A percentile compares a stretch with the other conserved stretches of the same genome.
Evolutionary conservation across 139 green algal genomes (phyloP).

Genomic region (Chlorella sp.): DNA sequence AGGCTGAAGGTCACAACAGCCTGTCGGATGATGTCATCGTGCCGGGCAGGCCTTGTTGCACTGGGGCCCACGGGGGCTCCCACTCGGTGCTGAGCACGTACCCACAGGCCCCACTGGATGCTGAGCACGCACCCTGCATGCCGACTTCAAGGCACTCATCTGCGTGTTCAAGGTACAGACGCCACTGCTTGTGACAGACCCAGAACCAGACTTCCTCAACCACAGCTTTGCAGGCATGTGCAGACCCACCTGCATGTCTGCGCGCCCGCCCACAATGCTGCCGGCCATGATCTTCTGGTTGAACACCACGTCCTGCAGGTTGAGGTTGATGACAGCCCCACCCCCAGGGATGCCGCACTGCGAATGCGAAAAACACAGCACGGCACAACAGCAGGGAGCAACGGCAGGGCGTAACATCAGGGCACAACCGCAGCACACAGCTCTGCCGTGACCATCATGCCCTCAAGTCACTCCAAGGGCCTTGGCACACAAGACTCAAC

Average conservation of each 20-base stretch:
- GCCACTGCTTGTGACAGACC: not conserved
- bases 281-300: constrained; percentile 29
- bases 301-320: constrained; percentile 32
- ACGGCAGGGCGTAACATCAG: not conserved
- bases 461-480: too few species aligned
- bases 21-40: too few species aligned
- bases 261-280: constrained; percentile 31
- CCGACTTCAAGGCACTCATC: not conserved
- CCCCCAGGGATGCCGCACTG: constrained; percentile 38
- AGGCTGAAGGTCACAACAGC: not conserved
- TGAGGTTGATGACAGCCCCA: constrained; percentile 11
- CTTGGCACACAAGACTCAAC: too few species aligned
- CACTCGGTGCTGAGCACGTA: too few species aligned
- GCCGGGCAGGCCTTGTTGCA: too few species aligned
- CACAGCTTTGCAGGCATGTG: not conserved
- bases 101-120: too few species aligned
- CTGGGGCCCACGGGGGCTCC: too few species aligned
- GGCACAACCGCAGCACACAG: not conserved
- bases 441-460: too few species aligned
- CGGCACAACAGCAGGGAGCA: not conserved
- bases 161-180: not conserved
- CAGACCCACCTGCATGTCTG: constrained; percentile 21
- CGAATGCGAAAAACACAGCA: not conserved
- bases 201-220: not conserved
- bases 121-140: not conserved